Base-by-base conservation (phyloP, 2,329 filamentous ascomycete species). In the Blumeriella jaapii region DNA sequence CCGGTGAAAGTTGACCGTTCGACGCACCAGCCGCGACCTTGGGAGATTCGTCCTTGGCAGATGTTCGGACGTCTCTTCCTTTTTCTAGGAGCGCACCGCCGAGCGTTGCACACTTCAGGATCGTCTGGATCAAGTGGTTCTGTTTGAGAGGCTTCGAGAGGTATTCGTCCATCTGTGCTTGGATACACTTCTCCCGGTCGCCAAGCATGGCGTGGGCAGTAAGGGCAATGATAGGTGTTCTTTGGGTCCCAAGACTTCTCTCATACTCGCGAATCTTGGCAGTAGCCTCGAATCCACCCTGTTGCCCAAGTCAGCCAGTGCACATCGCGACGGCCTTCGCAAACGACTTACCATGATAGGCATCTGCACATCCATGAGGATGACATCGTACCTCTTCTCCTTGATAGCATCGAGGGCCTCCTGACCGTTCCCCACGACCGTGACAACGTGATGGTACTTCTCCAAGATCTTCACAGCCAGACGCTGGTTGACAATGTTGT, bases 361-460 rank as follows among this genome's bases (percentile, higher is more conserved):
- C 91, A 98, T 98, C 58, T 96, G 91, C 12, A 98, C 91, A 56
- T 98, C 91, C 91, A 98, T 98, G 31, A 98, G 70, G 46, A 98
- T 91, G 42, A 94, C 84, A 58, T 98, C 91, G 57, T 93, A 98
- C 56, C 84, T 81, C 62, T 82, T 89, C 56, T 79, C 75, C 67
- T 93, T 87, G 50, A 95, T 78, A n/a, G 82, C 78, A 55, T 95
- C 82, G 10, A 96, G 77, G 1, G 91, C 91, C 55, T 96, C 89
- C 46, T 87, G 71, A 42, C 91, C 91, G 56, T 98, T 98, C 51
- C 87, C 85, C 27, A 94, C 91, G 15, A 98, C 91, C 1, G 82
- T 89, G 15, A 93, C 84, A 16, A 79, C 78, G 55, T 93, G 84
- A 55, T 95, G 87, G 59, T 95, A 94, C 60, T 95, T 95, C 61